Base-by-base conservation (phyloP, 805 yeast species). In the Sporopachydermia lactativora region DNA sequence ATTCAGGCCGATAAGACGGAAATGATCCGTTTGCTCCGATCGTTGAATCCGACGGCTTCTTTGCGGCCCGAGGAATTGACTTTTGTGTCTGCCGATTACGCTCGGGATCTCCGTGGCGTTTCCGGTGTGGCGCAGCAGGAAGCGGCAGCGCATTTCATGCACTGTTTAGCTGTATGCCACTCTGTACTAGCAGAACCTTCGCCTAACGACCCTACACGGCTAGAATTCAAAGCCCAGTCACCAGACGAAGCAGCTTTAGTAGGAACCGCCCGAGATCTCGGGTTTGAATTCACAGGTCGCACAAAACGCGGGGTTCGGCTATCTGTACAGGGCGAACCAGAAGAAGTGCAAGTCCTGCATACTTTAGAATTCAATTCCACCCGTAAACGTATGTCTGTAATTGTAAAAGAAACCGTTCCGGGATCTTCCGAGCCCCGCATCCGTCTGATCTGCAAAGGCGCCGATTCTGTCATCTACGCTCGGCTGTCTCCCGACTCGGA, bases 191-290 rank as follows among this genome's bases (percentile, higher is more conserved):
- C 76, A 18, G 94, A 82, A 51, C 69, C 71, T 34, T 76, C 77
- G 45, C 77, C 76, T 34, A 65, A 67, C 17, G 67, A 74, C 48
- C 75, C 83, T 2, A 68, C 61, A 1, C 76, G 68, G 44, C 49
- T 70, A 40, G 62, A 73, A 17, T 59, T 80, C 34, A 77, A 79
- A 51, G 92, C 92, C 0, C 92, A 81, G 54, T 77, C 86, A 17
- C 94, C 94, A 0, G 94, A 82, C 65, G 94, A 82, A 58, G 86
- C 88, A 18, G 92, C 94, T 1, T 67, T 82, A 43, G 94, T 82
- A 13, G 78, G 77, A 13, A 80, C 92, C 15, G 92, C 92, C 0
- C 69, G 88, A 54, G 79, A 81, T 50, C 63, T 80, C 49, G 94
- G 94, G 0, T 81, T 74, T 57, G 68, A 71, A 31, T 81, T 80